Percentiles rank a stretch among this genome's conserved stretches.
These are phyloP conservation scores for Phytophthora pini DNA, from an alignment of 352 stramenopile genomes.

Conservation along the genomic window DNA sequence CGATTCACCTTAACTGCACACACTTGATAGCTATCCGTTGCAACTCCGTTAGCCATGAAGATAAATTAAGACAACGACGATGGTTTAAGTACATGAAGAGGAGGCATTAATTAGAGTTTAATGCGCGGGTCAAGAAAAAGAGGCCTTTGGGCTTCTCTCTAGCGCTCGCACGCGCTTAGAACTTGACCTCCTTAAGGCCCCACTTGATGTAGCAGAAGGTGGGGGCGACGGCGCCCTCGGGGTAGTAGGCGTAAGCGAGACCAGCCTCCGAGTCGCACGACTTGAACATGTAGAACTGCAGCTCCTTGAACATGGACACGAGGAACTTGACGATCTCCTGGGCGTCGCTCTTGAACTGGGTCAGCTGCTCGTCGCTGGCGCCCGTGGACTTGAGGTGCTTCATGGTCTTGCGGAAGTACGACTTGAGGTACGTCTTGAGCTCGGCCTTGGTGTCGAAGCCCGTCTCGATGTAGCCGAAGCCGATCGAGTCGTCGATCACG, in stretches of 20 bases:
- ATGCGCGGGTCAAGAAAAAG: constrained; percentile 39
- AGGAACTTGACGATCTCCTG: constrained; percentile 77
- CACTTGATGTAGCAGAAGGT: constrained; percentile 76
- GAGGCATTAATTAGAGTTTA: constrained; percentile 48
- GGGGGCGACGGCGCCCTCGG: constrained; percentile 55
- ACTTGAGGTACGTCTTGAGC: constrained; percentile 79
- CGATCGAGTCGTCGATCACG: constrained; percentile 60
- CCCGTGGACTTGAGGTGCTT: constrained; percentile 62
- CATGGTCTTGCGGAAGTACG: constrained; percentile 73
- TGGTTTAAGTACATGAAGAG: constrained; percentile 27
- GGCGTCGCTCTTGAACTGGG: constrained; percentile 64
- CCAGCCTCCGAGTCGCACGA: constrained; percentile 67
- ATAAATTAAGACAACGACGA: background rate
- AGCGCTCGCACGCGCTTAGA: constrained; percentile 47
- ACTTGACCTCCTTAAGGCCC: constrained; percentile 78
- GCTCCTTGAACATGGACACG: constrained; percentile 66
- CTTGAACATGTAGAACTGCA: constrained; percentile 80
- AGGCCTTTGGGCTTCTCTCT: constrained; percentile 10
- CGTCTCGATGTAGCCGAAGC: constrained; percentile 70
- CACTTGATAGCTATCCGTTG: no score
- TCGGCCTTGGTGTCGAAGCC: constrained; percentile 70
- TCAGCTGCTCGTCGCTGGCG: constrained; percentile 52
- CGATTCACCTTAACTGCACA: background rate
- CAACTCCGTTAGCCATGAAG: no score
- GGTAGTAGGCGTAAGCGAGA: constrained; percentile 72